A percentile compares a stretch with the other conserved stretches of the same genome.
phyloP scores from a whole-genome alignment of 495 filamentous ascomycete genomes.

The Neurospora africana region DNA sequence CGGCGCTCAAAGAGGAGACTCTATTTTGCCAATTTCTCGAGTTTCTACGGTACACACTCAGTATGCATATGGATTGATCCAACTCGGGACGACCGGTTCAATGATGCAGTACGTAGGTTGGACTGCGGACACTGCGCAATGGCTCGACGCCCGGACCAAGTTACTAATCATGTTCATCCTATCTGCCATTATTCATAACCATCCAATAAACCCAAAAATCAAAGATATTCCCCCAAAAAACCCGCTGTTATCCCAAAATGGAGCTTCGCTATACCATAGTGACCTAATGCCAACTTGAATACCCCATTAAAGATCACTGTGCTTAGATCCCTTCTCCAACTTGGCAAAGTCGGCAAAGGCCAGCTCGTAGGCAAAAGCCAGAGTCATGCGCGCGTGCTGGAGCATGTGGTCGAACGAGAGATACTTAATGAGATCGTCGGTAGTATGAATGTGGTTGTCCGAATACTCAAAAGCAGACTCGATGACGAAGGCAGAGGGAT shows the following conservation, averaged over 20 bases:
- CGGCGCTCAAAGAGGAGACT: too few species aligned
- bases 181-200: background rate
- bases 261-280: constrained; percentile 2
- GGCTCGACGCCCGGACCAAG: background rate
- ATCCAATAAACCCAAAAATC: constrained; percentile 1
- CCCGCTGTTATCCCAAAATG: background rate
- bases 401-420: constrained; percentile 96
- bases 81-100: background rate
- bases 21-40: too few species aligned
- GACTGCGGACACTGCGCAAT: background rate
- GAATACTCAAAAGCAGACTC: constrained; percentile 79
- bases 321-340: constrained; percentile 17
- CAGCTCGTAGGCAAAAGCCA: constrained; percentile 83
- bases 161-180: background rate
- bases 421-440: constrained; percentile 78
- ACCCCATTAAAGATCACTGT: constrained; percentile 16
- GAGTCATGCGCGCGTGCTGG: constrained; percentile 86
- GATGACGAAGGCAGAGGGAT: constrained; percentile 91
- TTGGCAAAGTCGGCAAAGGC: constrained; percentile 51
- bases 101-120: background rate
- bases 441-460: constrained; percentile 83
- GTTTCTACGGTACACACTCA: too few species aligned
- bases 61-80: background rate
- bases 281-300: constrained; percentile 1
- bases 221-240: background rate